These are phyloP conservation scores for Mentha longifolia DNA, from an alignment of 257 asterid genomes.

Conservation along the genomic window DNA sequence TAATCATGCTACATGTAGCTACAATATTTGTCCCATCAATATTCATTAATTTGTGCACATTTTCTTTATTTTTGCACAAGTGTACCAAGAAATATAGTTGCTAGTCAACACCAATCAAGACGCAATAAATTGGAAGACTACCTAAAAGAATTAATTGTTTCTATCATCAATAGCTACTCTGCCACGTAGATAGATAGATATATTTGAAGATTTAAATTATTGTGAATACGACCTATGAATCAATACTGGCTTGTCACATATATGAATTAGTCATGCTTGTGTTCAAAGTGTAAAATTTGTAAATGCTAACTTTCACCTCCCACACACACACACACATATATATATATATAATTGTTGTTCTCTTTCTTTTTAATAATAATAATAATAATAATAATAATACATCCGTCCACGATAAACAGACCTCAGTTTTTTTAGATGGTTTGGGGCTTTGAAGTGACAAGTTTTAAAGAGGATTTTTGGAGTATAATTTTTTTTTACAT, in stretches of 20 bases:
- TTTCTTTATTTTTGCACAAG: background rate
- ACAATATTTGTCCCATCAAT: background rate
- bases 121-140: conserved; percentile 32
- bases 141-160: conserved; percentile 22
- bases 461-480: no score
- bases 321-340: no score
- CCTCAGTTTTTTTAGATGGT: no score
- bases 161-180: conserved; percentile 20
- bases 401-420: no score
- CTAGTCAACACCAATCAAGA: conserved; percentile 38
- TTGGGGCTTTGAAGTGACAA: no score
- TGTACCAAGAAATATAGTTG: conserved; percentile 4
- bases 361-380: conserved; percentile 27
- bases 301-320: conserved; percentile 3
- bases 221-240: conserved; percentile 35
- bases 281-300: conserved; percentile 28
- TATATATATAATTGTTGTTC: conserved; percentile 24
- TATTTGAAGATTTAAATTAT: conserved; percentile 34
- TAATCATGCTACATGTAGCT: background rate
- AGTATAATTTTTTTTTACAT: no score
- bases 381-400: conserved; percentile 13
- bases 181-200: background rate
- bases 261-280: conserved; percentile 36
- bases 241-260: no score
- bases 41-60: background rate